Base-by-base conservation (phyloP, 1,139 yeast species). In the Candida tropicalis region DNA sequence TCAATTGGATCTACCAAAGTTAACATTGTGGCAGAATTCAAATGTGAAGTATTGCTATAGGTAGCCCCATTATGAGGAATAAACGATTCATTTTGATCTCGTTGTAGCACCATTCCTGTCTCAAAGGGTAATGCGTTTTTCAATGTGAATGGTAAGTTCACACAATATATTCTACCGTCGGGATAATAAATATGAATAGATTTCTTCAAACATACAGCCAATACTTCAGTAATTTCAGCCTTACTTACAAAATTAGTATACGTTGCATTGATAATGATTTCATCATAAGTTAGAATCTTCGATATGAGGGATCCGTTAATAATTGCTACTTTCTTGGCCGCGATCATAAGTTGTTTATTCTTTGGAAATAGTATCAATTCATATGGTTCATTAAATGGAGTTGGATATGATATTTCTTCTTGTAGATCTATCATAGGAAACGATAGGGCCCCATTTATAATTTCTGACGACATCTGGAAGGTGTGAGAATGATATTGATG, bases 1-100 rank as follows among this genome's bases (percentile, higher is more conserved):
- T 79, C 79, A 38, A 84, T 66, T 1, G 95, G 91, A 53, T 85
- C 91, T 0, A 79, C 74, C 50, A 87, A 62, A 0, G 89, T 76
- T 47, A 85, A 66, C 52, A 87, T 81, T 40, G 75, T 72, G 3
- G 81, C 67, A 53, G 62, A 47, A 39, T 54, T 58, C 38, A 56
- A 50, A 40, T 55, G 69, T 15, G 59, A 24, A 59, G 47, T 56
- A 59, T 7, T 49, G 18, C 23, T 28, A 20, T 36, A 36, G 33
- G 22, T 50, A 50, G 22, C 46, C 48, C 24, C 48, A 35, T 27
- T 28, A 6, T 13, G 40, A 35, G 33, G 50, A 41, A 31, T 31
- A 4, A 48, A 38, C 13, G 39, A 29, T 13, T 29, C 37, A 15
- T 37, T 37, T 27, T 37, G 35, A 28, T 36, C 40, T 51, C 54